phyloP scores from a whole-genome alignment of 1,139 yeast genomes.

The Suhomyces coccinellae region DNA sequence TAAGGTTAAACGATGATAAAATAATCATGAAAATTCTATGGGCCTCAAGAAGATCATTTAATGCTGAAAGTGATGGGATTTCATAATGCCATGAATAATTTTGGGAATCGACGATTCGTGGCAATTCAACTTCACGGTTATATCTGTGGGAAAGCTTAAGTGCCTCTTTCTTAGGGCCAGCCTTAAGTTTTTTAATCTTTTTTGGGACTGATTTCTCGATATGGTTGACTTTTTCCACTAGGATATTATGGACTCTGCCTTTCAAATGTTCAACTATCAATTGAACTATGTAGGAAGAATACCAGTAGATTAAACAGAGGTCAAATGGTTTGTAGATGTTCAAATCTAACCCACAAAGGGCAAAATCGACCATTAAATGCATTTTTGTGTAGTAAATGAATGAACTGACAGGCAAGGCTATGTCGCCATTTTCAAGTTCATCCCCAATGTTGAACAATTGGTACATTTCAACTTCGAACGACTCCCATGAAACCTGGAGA shows the following conservation, averaged over 20 bases:
- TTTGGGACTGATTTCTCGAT: constrained; percentile 39
- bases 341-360: constrained; percentile 72
- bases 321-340: constrained; percentile 78
- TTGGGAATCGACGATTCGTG: constrained; percentile 24
- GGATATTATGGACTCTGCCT: constrained; percentile 40
- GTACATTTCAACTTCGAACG: constrained; percentile 46
- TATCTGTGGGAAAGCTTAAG: constrained; percentile 25
- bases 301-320: constrained; percentile 67
- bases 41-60: constrained; percentile 35
- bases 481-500: constrained; percentile 67
- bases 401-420: constrained; percentile 58
- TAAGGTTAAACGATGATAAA: constrained; percentile 25
- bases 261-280: constrained; percentile 49
- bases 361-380: constrained; percentile 68
- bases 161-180: constrained; percentile 42
- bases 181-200: constrained; percentile 51
- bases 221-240: constrained; percentile 37
- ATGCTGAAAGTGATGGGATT: constrained; percentile 20
- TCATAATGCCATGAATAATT: constrained; percentile 21
- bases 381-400: constrained; percentile 70
- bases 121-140: constrained; percentile 24
- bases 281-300: constrained; percentile 53
- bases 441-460: constrained; percentile 38
- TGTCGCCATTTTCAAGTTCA: constrained; percentile 23
- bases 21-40: constrained; percentile 24